Evolutionary conservation across 2,329 filamentous ascomycete species (phyloP), one percentile per base, ranked within the genome.

Genomic region (Tothia fuscella): DNA sequence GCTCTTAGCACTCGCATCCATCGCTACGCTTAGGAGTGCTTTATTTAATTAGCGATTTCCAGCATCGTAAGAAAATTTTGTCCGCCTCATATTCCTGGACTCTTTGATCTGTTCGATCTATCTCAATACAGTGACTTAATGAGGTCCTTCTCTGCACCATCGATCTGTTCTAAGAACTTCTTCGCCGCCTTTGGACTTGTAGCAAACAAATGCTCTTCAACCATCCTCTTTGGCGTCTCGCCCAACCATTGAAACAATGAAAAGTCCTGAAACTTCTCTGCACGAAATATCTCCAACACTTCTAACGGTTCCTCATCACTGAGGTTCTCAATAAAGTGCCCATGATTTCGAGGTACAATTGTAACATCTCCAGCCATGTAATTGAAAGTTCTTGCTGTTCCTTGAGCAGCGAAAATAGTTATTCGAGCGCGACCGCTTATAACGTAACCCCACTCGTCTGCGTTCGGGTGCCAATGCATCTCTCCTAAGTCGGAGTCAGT

Each of bases 371-470:
- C 83, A 1, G 80, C 71, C 5, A 71, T 63, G 57, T 83, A 88
- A 62, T 88, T 77, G 53, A 88, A 88, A 0, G 82, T 88, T 19
- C 80, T 69, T 0, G 82, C 80, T 17, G 66, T 74, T 21, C 77
- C 74, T 50, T 81, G 73, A 2, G 80, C 71, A 0, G 74, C 79
- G 53, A 87, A 88, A 49, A 88, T 72, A 12, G 82, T 87, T 12
- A 86, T 73, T 24, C 82, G 72, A 0, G 80, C 83, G 30, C 75
- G 74, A 0, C 83, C 83, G 20, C 64, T 62, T 55, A 88, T 74
- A 65, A 88, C 86, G 60, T 82, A 88, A 5, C 76, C 82, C 82
- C 82, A 88, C 57, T 87, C 82, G 52, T 87, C 82, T 10, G 80
- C 80, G 33, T 75, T 77, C 1, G 81, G 80, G 54, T 88, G 82